These are phyloP conservation scores for Komagataella pseudopastoris DNA, from an alignment of 805 yeast species.

Conservation along the genomic window DNA sequence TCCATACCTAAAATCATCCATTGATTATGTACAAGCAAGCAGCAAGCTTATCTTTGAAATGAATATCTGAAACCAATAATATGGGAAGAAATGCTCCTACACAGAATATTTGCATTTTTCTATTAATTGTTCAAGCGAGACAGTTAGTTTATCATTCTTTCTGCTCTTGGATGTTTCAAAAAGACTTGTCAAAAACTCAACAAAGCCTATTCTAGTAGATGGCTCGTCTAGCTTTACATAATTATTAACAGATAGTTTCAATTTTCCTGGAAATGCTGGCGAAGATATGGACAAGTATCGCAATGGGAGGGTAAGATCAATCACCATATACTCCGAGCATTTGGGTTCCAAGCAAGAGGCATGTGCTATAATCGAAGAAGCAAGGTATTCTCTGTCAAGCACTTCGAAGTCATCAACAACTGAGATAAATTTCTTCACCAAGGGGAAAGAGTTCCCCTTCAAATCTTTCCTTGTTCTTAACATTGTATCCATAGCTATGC, in stretches of 20 bases:
- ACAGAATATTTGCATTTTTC: neutral
- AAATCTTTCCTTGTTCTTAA: constrained; percentile 15
- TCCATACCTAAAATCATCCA: too few species aligned
- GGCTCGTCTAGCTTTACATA: constrained; percentile 31
- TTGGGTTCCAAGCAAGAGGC: constrained; percentile 28
- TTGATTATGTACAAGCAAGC: too few species aligned
- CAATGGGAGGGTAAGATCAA: constrained; percentile 56
- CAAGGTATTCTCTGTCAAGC: constrained; percentile 55
- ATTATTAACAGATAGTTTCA: constrained; percentile 62
- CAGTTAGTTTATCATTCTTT: neutral
- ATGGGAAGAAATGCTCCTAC: neutral
- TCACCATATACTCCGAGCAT: constrained; percentile 23
- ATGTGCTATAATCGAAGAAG: constrained; percentile 47
- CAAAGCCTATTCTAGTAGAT: neutral
- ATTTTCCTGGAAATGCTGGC: constrained; percentile 36
- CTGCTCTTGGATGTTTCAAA: neutral
- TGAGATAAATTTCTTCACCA: constrained; percentile 28
- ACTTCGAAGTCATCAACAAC: constrained; percentile 60
- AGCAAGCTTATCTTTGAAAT: too few species aligned
- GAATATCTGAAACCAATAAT: too few species aligned
- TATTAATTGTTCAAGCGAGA: neutral
- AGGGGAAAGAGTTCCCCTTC: constrained; percentile 25
- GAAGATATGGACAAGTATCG: constrained; percentile 31
- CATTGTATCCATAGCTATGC: constrained; percentile 45
- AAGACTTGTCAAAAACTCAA: neutral